phyloP scores from a whole-genome alignment of 805 yeast genomes.

The Candida nonsorbophila region DNA sequence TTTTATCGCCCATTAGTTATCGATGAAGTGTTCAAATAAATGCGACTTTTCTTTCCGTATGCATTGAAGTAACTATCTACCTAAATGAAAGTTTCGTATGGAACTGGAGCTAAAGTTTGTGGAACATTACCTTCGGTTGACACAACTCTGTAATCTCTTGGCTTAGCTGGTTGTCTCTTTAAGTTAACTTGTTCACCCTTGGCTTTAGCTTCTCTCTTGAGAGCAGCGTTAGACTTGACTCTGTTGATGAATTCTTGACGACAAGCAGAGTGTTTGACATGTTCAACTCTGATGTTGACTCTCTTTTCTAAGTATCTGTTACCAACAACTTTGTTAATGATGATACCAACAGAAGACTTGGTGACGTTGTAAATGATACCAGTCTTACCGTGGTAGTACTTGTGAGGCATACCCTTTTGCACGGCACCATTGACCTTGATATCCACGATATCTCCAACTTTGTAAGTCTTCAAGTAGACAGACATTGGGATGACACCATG shows the following conservation, averaged over 20 bases:
- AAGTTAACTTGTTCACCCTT: slow-evolving; percentile 85
- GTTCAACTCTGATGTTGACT: slow-evolving; percentile 97
- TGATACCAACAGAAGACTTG: slow-evolving; percentile 97
- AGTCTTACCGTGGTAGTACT: slow-evolving; percentile 99
- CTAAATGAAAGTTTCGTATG: slow-evolving; percentile 99
- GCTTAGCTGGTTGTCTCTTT: slow-evolving; percentile 98
- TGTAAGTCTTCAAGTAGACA: slow-evolving; percentile 95
- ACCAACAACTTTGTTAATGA: slow-evolving; percentile 97
- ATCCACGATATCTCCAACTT: slow-evolving; percentile 99
- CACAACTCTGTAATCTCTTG: slow-evolving; percentile 89
- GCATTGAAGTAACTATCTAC: no score
- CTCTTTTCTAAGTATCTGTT: slow-evolving; percentile 99
- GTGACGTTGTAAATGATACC: slow-evolving; percentile 99
- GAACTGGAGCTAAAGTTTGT: slow-evolving; percentile 97
- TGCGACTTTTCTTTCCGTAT: no score
- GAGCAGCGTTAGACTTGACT: slow-evolving; percentile 94
- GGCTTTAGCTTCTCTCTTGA: slow-evolving; percentile 90
- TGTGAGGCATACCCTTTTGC: slow-evolving; percentile 99
- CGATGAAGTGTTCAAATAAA: no score
- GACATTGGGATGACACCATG: slow-evolving; percentile 94
- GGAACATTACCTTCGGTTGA: slow-evolving; percentile 80
- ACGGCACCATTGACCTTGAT: slow-evolving; percentile 98
- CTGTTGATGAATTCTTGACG: slow-evolving; percentile 98
- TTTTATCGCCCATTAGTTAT: no score
- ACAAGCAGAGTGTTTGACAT: slow-evolving; percentile 99